Conservation (phyloP, 169 alveolate species). For the Cryptosporidium xiaoi region DNA sequence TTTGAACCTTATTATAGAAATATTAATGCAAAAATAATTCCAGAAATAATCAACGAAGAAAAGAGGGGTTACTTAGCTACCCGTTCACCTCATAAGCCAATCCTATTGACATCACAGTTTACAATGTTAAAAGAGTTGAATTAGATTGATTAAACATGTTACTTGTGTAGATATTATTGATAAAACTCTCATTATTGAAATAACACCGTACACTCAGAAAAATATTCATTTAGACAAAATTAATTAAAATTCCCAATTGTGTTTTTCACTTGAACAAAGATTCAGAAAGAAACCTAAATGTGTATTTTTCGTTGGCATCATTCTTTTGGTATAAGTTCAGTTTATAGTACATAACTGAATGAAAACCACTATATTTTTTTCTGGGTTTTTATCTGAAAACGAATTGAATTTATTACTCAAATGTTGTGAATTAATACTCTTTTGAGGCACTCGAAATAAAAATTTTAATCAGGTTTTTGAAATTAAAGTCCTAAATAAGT, state of each 20-base stretch:
- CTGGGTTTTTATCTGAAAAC: too few relatives aligned
- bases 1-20: neutral
- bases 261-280: neutral
- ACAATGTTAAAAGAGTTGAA: slow-evolving; percentile 1
- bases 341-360: neutral
- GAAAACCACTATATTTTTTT: too few relatives aligned
- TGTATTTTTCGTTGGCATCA: slow-evolving; percentile 50
- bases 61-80: slow-evolving; percentile 61
- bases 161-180: slow-evolving; percentile 32
- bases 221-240: neutral
- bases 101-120: slow-evolving; percentile 42
- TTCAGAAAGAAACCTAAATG: neutral
- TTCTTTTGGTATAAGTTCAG: slow-evolving; percentile 1
- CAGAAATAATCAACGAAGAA: slow-evolving; percentile 29
- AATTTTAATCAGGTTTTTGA: slow-evolving; percentile 15
- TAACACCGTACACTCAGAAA: slow-evolving; percentile 24
- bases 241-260: slow-evolving; percentile 12
- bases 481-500: slow-evolving; percentile 24
- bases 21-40: slow-evolving; percentile 49
- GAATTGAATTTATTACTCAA: slow-evolving; percentile 10
- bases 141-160: slow-evolving; percentile 13
- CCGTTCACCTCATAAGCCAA: slow-evolving; percentile 57
- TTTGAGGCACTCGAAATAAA: slow-evolving; percentile 35
- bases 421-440: slow-evolving; percentile 12
- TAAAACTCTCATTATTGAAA: slow-evolving; percentile 38